Base-by-base conservation (phyloP, 257 asterid species). In the Cordia subcordata region DNA sequence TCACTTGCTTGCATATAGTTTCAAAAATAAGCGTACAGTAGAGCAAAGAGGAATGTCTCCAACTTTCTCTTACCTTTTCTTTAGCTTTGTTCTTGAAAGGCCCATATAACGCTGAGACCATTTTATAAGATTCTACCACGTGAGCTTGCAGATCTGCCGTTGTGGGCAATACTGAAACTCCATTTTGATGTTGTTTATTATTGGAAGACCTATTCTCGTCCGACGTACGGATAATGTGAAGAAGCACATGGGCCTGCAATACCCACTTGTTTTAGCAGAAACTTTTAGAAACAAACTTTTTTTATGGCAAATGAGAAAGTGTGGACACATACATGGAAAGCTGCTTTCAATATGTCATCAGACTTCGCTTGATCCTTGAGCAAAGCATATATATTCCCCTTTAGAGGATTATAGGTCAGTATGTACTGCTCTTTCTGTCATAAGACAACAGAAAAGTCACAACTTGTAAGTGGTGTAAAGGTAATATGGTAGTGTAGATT, bases 301-400 rank as follows among this genome's bases (percentile, higher is more conserved):
- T 6, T 27, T 27, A 27, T 27, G 6, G 35, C 6, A 64, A 61
- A 57, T 62, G 56, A 21, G 21, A 17, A 54, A 11, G 67, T 64
- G 61, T 15, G 54, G 63, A 60, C 65, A 27, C 94, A 85, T 70
- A 92, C 98, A 75, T 92, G 98, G 75, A 92, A 92, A 62, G 95
- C 87, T 58, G 99, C 96, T 77, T 93, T 93, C 83, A 89, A 53
- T 60, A 93, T 88, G 69, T 93, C 99, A 66, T 93, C 97, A 52
- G 97, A 77, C 87, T 87, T 90, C 6, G 99, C 99, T 82, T 86
- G 88, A 75, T 87, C 90, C 86, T 87, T 93, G 82, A 93, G 78
- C 71, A 93, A 72, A 42, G 96, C 97, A 65, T 81, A 93, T 33
- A 93, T 70, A 54, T 83, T 80, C 12, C 92, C 96, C 82, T 82